phyloP scores from a whole-genome alignment of 1,284 basidiomycete genomes.

The Puccinia coronata region DNA sequence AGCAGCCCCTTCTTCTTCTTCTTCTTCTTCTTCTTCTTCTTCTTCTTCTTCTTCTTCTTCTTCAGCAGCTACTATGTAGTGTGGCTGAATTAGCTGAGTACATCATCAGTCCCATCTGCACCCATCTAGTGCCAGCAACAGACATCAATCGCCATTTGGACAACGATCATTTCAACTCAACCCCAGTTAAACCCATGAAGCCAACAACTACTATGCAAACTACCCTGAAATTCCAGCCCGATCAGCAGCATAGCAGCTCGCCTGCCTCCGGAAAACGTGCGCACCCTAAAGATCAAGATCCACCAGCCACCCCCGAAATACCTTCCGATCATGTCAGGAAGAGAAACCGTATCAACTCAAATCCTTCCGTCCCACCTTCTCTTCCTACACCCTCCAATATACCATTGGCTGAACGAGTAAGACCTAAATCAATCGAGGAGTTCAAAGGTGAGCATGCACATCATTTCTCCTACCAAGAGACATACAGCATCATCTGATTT shows the following conservation, averaged over 20 bases:
- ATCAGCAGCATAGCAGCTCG: background rate
- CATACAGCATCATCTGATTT: too few species aligned
- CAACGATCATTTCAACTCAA: conserved; percentile 19
- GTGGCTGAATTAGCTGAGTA: too few species aligned
- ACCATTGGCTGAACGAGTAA: conserved; percentile 39
- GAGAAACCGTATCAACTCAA: conserved; percentile 1
- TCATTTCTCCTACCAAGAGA: background rate
- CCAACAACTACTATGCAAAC: background rate
- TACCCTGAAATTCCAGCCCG: conserved; percentile 25
- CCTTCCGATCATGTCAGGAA: background rate
- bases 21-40: too few species aligned
- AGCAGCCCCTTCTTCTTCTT: too few species aligned
- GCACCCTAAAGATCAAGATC: background rate
- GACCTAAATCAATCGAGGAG: conserved; percentile 32
- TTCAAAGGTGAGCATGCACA: conserved; percentile 13
- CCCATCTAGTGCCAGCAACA: conserved; percentile 53
- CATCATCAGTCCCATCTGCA: conserved; percentile 58
- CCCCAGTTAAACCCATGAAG: background rate
- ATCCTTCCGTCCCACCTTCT: background rate
- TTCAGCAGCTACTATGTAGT: too few species aligned
- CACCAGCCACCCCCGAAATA: background rate
- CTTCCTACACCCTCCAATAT: conserved; percentile 1
- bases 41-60: too few species aligned
- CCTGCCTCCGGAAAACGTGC: background rate
- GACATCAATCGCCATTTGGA: conserved; percentile 61